phyloP scores from a whole-genome alignment of 768 basidiomycete genomes.

The Clavaria fumosa region DNA sequence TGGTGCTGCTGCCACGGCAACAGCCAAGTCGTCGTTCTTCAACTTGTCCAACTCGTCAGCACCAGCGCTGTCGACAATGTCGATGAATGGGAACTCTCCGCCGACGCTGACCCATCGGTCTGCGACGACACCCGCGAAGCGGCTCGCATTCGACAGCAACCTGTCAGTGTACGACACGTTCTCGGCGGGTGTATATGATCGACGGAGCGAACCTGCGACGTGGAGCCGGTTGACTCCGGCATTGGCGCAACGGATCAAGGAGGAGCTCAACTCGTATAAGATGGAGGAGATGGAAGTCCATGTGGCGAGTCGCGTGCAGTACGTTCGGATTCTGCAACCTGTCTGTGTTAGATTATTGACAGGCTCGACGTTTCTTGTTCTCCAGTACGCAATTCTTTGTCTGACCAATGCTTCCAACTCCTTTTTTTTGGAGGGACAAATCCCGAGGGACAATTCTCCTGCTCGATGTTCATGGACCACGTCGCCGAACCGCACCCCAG shows the following conservation, averaged over 20 bases:
- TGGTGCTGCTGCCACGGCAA: no score
- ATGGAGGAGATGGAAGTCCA: constrained; percentile 99
- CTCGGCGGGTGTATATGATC: constrained; percentile 78
- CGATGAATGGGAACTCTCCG: constrained; percentile 19
- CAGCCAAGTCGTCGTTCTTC: constrained; percentile 54
- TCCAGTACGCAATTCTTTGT: constrained; percentile 11
- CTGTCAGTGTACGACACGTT: constrained; percentile 97
- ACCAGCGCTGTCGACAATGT: constrained; percentile 55
- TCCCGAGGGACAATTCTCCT: background rate
- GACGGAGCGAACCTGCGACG: constrained; percentile 90
- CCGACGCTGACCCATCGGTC: constrained; percentile 54
- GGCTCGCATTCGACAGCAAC: constrained; percentile 79
- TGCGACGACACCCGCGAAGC: constrained; percentile 53
- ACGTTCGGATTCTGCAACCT: constrained; percentile 19
- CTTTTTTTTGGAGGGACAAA: background rate
- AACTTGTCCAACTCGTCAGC: constrained; percentile 82
- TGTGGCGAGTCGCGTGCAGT: constrained; percentile 83
- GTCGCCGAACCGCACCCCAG: no score
- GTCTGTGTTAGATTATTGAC: background rate
- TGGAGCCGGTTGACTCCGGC: constrained; percentile 93
- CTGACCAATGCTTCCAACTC: constrained; percentile 4
- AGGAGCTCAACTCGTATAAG: constrained; percentile 96
- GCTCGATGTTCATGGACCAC: constrained; percentile 1
- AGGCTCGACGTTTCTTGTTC: background rate
- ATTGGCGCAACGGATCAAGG: constrained; percentile 93